Percentiles rank a stretch among this genome's conserved stretches.
These are phyloP conservation scores for Thelonectria olida DNA, from an alignment of 2,329 filamentous ascomycete genomes.

Conservation along the genomic window DNA sequence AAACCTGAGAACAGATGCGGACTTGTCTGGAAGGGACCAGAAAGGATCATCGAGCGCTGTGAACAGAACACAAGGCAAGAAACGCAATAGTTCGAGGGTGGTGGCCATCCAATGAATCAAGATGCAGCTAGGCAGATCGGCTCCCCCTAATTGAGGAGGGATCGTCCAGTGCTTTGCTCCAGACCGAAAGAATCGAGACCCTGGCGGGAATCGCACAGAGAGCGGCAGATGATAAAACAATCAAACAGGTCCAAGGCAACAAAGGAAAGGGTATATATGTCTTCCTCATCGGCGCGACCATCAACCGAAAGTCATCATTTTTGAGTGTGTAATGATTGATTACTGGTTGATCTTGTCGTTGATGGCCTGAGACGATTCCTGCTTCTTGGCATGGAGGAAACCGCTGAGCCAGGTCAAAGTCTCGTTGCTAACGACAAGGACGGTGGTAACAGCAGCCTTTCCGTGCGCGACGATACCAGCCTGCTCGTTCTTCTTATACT, in stretches of 20 bases:
- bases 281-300: constrained; percentile 15
- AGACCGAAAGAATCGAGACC: not conserved
- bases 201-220: not conserved
- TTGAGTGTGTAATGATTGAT: constrained; percentile 11
- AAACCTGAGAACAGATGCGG: constrained; percentile 3
- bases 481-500: constrained; percentile 71
- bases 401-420: constrained; percentile 68
- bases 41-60: constrained; percentile 12
- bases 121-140: not conserved
- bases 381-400: constrained; percentile 69
- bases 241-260: not conserved
- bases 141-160: not conserved
- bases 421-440: constrained; percentile 73
- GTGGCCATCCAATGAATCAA: constrained; percentile 11
- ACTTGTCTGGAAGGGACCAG: constrained; percentile 13
- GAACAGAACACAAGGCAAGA: constrained; percentile 7
- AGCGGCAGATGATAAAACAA: not conserved
- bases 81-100: not conserved
- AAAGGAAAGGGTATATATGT: constrained; percentile 36
- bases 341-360: constrained; percentile 63
- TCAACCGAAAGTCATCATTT: constrained; percentile 21
- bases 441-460: constrained; percentile 76
- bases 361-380: constrained; percentile 63
- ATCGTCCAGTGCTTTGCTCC: not conserved
- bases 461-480: constrained; percentile 72